These are phyloP conservation scores for Trichomonas vaginalis DNA, from an alignment of 208 protist genomes.

Conservation along the genomic window DNA sequence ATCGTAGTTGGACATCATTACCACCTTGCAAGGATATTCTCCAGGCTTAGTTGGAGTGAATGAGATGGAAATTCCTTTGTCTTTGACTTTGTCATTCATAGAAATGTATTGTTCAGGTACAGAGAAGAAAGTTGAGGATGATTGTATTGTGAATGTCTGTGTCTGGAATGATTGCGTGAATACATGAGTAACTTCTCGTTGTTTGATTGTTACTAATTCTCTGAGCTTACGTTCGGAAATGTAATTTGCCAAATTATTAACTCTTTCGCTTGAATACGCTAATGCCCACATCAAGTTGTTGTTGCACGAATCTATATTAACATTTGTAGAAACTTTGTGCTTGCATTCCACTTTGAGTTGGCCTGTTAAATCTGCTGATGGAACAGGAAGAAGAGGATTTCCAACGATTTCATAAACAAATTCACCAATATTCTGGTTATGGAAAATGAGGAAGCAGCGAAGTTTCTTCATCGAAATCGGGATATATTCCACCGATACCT, in stretches of 20 bases:
- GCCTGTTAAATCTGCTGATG: background rate
- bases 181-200: background rate
- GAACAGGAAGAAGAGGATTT: background rate
- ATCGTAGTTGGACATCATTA: background rate
- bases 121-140: background rate
- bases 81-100: background rate
- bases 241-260: background rate
- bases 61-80: background rate
- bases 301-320: background rate
- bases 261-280: background rate
- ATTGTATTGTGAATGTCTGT: background rate
- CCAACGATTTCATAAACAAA: conserved; percentile 8
- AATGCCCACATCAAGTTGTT: background rate
- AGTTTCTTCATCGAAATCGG: background rate
- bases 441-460: background rate
- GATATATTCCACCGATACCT: background rate
- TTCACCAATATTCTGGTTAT: background rate
- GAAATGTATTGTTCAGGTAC: background rate
- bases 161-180: background rate
- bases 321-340: background rate
- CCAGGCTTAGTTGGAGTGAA: background rate
- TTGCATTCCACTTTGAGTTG: background rate
- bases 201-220: background rate
- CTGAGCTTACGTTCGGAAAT: background rate
- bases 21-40: background rate